Evolutionary conservation across 495 filamentous ascomycete genomes (phyloP).

Genomic region (Bacidia rubella): DNA sequence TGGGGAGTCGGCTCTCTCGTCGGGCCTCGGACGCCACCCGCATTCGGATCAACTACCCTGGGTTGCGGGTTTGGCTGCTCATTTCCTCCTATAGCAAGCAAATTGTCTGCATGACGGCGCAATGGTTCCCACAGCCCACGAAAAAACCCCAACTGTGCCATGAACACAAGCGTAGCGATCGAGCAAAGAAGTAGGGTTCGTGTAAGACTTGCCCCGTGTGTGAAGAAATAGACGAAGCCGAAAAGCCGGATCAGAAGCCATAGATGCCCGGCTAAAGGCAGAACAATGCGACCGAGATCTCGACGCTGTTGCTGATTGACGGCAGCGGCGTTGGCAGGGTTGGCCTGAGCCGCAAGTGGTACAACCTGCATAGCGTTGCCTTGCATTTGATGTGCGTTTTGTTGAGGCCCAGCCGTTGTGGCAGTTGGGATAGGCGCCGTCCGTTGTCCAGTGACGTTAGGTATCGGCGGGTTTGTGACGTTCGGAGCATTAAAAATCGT

Average conservation of each 20-base stretch:
- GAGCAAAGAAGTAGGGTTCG: constrained; percentile 51
- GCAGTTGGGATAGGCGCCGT: neutral
- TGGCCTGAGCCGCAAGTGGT: neutral
- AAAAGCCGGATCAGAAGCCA: constrained; percentile 71
- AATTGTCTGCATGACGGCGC: constrained; percentile 54
- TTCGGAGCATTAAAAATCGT: neutral
- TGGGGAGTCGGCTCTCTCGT: constrained; percentile 33
- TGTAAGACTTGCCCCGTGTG: constrained; percentile 56
- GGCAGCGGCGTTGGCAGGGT: neutral
- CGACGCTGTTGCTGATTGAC: constrained; percentile 12
- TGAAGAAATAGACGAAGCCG: constrained; percentile 69
- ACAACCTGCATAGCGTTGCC: constrained; percentile 1
- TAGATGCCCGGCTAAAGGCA: constrained; percentile 32
- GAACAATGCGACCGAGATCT: constrained; percentile 17
- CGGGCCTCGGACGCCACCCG: constrained; percentile 12
- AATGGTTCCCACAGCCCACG: constrained; percentile 47
- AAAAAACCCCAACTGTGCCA: constrained; percentile 52
- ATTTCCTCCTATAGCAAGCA: constrained; percentile 43
- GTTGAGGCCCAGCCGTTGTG: constrained; percentile 6
- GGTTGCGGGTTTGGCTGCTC: constrained; percentile 17
- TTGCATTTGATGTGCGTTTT: constrained; percentile 8
- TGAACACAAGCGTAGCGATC: constrained; percentile 43
- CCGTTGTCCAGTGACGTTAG: neutral
- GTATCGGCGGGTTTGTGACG: neutral
- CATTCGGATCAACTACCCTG: constrained; percentile 19